These are phyloP conservation scores for Anisodus tanguticus DNA, from an alignment of 257 asterid species.

Conservation along the genomic window DNA sequence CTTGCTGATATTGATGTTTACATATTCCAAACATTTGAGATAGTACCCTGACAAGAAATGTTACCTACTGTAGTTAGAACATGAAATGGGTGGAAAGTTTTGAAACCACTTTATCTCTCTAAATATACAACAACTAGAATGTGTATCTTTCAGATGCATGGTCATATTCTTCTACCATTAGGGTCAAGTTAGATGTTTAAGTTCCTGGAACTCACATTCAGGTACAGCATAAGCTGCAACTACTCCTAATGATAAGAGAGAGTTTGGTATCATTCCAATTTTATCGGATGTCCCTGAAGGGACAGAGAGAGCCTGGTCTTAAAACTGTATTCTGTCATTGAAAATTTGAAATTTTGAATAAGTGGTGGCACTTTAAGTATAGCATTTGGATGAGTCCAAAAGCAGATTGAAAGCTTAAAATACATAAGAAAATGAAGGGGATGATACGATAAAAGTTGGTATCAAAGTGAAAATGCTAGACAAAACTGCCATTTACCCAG, in stretches of 20 bases:
- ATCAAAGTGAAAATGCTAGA: conserved; percentile 10
- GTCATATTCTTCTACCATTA: conserved; percentile 21
- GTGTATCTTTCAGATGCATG: conserved; percentile 14
- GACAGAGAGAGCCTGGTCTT: not conserved
- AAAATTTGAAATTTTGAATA: not conserved
- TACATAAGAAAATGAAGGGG: not conserved
- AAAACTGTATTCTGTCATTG: not conserved
- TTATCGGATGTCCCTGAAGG: not conserved
- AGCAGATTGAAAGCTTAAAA: conserved; percentile 6
- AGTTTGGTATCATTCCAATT: not conserved
- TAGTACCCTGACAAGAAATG: not conserved
- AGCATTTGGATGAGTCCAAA: not conserved
- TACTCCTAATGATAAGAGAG: not conserved
- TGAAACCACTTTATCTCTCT: not conserved
- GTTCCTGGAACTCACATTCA: conserved; percentile 14
- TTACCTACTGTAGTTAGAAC: not conserved
- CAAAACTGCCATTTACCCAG: conserved; percentile 1
- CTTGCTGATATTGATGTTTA: not conserved
- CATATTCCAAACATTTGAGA: conserved; percentile 18
- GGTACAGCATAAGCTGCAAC: conserved; percentile 1
- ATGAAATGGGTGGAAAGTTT: conserved; percentile 1
- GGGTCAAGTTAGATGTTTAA: conserved; percentile 2
- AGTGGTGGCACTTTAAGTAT: not conserved
- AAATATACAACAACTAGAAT: not conserved
- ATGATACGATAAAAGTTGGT: not conserved